Percentiles rank a stretch among this genome's conserved stretches.
Evolutionary conservation across 495 filamentous ascomycete genomes (phyloP).

Genomic region (Penicillium bovifimosum): DNA sequence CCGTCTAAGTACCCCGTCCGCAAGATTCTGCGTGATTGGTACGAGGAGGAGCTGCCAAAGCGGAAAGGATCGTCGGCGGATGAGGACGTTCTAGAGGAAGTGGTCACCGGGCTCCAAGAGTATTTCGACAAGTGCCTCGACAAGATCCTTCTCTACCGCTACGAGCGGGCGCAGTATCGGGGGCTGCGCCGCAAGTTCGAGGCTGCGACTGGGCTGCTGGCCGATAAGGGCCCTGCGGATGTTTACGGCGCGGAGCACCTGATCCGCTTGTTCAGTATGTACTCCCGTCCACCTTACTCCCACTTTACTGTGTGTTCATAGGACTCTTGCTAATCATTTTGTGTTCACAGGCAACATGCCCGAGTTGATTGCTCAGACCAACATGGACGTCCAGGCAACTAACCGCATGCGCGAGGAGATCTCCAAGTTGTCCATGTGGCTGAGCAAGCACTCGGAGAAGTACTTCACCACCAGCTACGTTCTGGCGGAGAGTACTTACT

Average conservation of each 20-base stretch:
- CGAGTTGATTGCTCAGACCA: conserved; percentile 91
- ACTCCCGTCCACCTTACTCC: background rate
- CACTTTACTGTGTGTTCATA: background rate
- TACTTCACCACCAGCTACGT: conserved; percentile 81
- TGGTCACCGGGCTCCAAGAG: conserved; percentile 73
- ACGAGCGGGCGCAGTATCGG: conserved; percentile 81
- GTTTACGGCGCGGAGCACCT: conserved; percentile 95
- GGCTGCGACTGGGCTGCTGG: conserved; percentile 47
- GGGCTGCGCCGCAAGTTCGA: conserved; percentile 62
- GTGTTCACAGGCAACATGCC: conserved; percentile 70
- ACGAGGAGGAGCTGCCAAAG: conserved; percentile 60
- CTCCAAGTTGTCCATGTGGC: conserved; percentile 71
- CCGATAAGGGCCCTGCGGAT: conserved; percentile 62
- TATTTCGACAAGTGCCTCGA: conserved; percentile 89
- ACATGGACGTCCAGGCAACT: conserved; percentile 90
- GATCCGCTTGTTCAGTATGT: conserved; percentile 77
- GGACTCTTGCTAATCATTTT: conserved; percentile 8
- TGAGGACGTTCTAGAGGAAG: conserved; percentile 80
- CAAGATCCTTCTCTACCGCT: conserved; percentile 82
- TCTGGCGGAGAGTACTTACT: conserved; percentile 49
- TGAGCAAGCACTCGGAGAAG: conserved; percentile 62
- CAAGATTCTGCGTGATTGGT: conserved; percentile 74
- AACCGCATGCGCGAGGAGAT: conserved; percentile 84
- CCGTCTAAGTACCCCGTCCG: conserved; percentile 70
- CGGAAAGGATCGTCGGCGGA: conserved; percentile 57